Evolutionary conservation across 2,329 filamentous ascomycete species (phyloP), one percentile per base, ranked within the genome.

Genomic region (Curvularia sp.): DNA sequence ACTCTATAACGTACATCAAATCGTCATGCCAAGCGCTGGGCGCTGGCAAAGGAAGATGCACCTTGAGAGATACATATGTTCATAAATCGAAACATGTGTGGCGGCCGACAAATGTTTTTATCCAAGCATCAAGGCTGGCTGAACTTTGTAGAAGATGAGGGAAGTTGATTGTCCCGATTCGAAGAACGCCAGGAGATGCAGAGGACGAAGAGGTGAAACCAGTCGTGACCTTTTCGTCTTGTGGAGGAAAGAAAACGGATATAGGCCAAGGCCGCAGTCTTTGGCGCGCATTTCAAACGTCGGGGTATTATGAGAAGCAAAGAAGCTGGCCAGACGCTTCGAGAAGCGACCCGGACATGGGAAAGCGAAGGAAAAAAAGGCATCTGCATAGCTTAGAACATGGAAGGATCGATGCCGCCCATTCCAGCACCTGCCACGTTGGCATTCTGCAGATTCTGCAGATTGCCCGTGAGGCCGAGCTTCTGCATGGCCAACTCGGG

Each of bases 401-500:
- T 81, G 57, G 82, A 81, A 59, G 84, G 82, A 59, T 82, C 82
- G 68, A 86, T 84, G 55, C 84, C 84, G 39, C 82, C 80, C 60
- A 87, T 78, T 52, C 84, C 84, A 56, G 80, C 80, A 43, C 80
- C 81, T 23, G 82, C 83, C 58, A 82, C 80, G 56, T 82, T 83
- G 59, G 79, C 80, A 30, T 71, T 73, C 45, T 76, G 72, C 52
- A 78, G 78, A 23, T 65, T 70, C 61, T 80, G 77, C 46, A 80
- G 61, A 49, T 78, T 78, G 48, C 70, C 75, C 15, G 74, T 70
- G 32, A 78, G 65, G 18, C 72, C 75, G 63, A 77, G 69, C 53
- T 73, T 74, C 46, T 81, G 81, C 53, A 86, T 75, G 71, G 87
- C 85, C 27, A 89, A 86, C 61, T 97, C 93, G 0, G 93, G 92